Percentiles rank a stretch among this genome's conserved stretches.
Conservation (phyloP, 352 stramenopile species). For the Globisporangium perplexum region DNA sequence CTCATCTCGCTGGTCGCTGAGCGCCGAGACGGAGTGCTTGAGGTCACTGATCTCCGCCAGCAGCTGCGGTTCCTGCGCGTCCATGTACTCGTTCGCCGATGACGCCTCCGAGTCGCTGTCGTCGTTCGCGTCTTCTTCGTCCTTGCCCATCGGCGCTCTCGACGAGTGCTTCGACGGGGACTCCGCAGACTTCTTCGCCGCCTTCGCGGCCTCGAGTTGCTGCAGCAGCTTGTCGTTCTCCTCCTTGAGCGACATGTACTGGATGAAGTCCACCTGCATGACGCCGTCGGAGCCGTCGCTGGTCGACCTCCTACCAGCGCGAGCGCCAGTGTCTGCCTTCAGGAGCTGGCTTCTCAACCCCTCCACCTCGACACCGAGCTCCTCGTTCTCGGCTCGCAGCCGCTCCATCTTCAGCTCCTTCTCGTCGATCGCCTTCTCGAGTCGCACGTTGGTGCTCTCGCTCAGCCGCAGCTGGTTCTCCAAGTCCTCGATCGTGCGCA, state of each 20-base stretch:
- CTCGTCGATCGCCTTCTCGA: slow-evolving; percentile 39
- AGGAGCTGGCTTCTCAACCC: slow-evolving; percentile 9
- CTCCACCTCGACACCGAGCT: slow-evolving; percentile 20
- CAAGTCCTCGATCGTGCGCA: slow-evolving; percentile 40
- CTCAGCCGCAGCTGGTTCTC: slow-evolving; percentile 48
- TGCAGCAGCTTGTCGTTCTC: slow-evolving; percentile 43
- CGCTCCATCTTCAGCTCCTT: slow-evolving; percentile 45
- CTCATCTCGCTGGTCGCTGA: slow-evolving; percentile 15
- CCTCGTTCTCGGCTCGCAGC: slow-evolving; percentile 29
- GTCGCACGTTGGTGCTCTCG: slow-evolving; percentile 46
- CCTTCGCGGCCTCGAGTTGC: slow-evolving; percentile 30
- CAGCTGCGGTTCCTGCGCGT: slow-evolving; percentile 50
- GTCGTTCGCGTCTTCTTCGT: slow-evolving; percentile 15
- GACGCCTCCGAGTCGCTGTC: slow-evolving; percentile 36
- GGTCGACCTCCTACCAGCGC: neutral
- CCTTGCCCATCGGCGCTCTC: slow-evolving; percentile 8
- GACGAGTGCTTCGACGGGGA: neutral
- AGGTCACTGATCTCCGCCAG: slow-evolving; percentile 47
- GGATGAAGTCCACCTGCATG: slow-evolving; percentile 48
- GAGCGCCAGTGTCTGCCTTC: neutral
- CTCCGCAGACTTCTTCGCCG: neutral
- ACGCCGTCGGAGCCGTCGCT: slow-evolving; percentile 20
- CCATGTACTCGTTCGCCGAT: slow-evolving; percentile 48
- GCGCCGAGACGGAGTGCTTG: slow-evolving; percentile 21
- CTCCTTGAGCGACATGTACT: slow-evolving; percentile 46